These are phyloP conservation scores for Peltaster fructicola DNA, from an alignment of 2,329 filamentous ascomycete species.

Conservation along the genomic window DNA sequence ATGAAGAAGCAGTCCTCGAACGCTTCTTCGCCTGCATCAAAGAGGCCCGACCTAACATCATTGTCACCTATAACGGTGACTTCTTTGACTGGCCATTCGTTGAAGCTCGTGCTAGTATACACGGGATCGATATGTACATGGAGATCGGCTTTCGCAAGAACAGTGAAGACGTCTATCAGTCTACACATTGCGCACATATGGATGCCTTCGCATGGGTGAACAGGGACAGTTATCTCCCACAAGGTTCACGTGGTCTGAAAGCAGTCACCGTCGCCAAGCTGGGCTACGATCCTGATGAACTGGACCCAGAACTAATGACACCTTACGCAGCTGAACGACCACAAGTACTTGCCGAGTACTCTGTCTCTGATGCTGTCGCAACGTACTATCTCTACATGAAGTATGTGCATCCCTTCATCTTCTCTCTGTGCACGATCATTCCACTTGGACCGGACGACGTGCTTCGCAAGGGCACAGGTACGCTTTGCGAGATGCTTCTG, in stretches of 20 bases:
- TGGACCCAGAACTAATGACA: slow-evolving; percentile 95
- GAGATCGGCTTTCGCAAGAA: slow-evolving; percentile 97
- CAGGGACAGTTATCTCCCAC: slow-evolving; percentile 91
- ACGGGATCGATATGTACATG: slow-evolving; percentile 97
- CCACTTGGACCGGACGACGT: slow-evolving; percentile 86
- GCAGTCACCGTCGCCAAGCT: slow-evolving; percentile 96
- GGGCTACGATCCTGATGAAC: slow-evolving; percentile 92
- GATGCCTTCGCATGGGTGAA: slow-evolving; percentile 99
- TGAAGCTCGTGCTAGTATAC: slow-evolving; percentile 76
- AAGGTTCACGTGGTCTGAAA: slow-evolving; percentile 92
- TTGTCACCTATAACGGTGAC: slow-evolving; percentile 99
- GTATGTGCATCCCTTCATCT: slow-evolving; percentile 99
- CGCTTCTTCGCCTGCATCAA: slow-evolving; percentile 94
- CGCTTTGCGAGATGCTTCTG: slow-evolving; percentile 96
- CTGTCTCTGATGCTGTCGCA: slow-evolving; percentile 93
- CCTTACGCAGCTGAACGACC: slow-evolving; percentile 73
- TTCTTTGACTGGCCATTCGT: slow-evolving; percentile 99
- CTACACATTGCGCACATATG: slow-evolving; percentile 93
- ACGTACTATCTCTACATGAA: slow-evolving; percentile 99
- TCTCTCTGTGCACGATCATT: slow-evolving; percentile 92
- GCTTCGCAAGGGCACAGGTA: slow-evolving; percentile 87
- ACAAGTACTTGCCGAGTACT: slow-evolving; percentile 91
- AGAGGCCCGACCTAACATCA: slow-evolving; percentile 82
- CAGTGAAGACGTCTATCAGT: slow-evolving; percentile 89
- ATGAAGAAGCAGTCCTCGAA: slow-evolving; percentile 75